These are phyloP conservation scores for Chalaropsis thielavioides DNA, from an alignment of 2,329 filamentous ascomycete genomes.

Conservation along the genomic window DNA sequence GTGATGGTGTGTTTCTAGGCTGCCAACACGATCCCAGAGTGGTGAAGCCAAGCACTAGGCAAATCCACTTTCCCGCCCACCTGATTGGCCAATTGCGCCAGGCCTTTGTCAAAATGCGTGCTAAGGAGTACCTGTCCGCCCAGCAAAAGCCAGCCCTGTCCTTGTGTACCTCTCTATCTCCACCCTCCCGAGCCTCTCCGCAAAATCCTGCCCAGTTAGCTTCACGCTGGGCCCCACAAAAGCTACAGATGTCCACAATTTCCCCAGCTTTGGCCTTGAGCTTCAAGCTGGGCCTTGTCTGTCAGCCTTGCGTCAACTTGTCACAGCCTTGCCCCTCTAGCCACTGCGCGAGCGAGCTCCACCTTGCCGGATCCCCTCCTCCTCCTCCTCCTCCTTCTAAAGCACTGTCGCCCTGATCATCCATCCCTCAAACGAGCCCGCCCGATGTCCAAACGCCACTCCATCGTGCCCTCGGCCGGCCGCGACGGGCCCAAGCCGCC, in stretches of 20 bases:
- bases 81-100: slow-evolving; percentile 31
- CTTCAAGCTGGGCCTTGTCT: background rate
- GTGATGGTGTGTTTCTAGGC: background rate
- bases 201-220: slow-evolving; percentile 8
- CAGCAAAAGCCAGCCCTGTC: slow-evolving; percentile 1
- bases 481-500: slow-evolving; percentile 43
- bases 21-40: slow-evolving; percentile 3
- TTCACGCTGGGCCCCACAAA: background rate
- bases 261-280: slow-evolving; percentile 12
- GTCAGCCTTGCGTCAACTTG: slow-evolving; percentile 10
- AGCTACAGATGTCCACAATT: background rate
- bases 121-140: slow-evolving; percentile 14
- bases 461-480: slow-evolving; percentile 39
- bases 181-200: slow-evolving; percentile 13
- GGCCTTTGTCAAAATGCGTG: background rate
- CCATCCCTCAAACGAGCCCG: background rate
- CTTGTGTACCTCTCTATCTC: slow-evolving; percentile 14
- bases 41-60: slow-evolving; percentile 19
- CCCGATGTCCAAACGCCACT: slow-evolving; percentile 35
- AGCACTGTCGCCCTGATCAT: background rate
- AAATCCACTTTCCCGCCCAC: slow-evolving; percentile 17
- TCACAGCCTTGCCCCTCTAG: slow-evolving; percentile 15
- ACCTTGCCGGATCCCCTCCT: background rate
- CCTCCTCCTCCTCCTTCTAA: background rate
- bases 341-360: background rate